Evolutionary conservation across 176 grass and related monocot species (phyloP), one percentile per base, ranked within the genome.

Genomic region (Neostapfia colusana): DNA sequence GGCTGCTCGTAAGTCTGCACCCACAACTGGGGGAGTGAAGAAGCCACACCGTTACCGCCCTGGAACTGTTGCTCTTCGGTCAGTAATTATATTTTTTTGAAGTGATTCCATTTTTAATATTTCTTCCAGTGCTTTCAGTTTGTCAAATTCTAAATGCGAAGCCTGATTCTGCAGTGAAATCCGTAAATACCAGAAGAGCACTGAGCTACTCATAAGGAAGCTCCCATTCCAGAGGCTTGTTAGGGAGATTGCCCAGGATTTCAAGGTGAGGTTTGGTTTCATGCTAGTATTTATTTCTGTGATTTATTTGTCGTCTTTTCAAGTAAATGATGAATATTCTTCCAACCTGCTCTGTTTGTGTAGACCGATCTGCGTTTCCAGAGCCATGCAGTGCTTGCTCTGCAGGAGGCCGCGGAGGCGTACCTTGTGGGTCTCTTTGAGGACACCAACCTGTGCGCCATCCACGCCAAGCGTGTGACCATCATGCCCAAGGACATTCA

Each of bases 401-500:
- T 90, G 65, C 88, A 90, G 72, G 89, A 90, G 76, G 85, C 89
- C 10, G 89, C 89, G 3, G 89, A 90, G 68, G 89, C 89, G 0
- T 90, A 90, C 63, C 67, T 87, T 26, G 84, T 90, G 41, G 89
- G 89, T 73, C 81, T 90, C 26, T 90, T 90, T 2, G 89, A 90
- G 89, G 89, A 87, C 81, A 90, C 89, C n/a, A 90, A 90, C 45
- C 72, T 90, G 37, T 90, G 83, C 3, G 83, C 88, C 63, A 90
- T 90, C 64, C 88, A 90, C 10, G 88, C 88, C 39, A 90, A 90
- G 85, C 85, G 85, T 2, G 89, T 91, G 61, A 91, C 89, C 21
- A 91, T 91, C 51, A 91, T 91, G 89, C 89, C 89, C 49, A 91
- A 87, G 81, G 89, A 91, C 79, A 91, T 91, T 84, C 89, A 91